phyloP scores from a whole-genome alignment of 805 yeast genomes.

The Komagataella phaffii region DNA sequence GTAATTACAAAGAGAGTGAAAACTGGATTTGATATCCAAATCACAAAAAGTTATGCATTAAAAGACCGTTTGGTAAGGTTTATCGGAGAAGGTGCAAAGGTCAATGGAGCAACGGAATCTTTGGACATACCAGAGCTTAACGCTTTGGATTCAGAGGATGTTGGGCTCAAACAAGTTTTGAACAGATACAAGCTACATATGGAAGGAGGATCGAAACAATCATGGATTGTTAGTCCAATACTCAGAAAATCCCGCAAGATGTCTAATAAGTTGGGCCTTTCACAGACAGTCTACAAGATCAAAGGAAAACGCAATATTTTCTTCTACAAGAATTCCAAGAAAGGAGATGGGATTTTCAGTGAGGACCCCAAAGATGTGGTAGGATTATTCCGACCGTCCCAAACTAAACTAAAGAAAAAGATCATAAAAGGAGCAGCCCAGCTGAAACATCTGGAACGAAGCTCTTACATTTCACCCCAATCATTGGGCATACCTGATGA shows the following conservation, averaged over 20 bases:
- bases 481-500: background rate
- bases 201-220: slow-evolving; percentile 6
- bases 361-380: slow-evolving; percentile 12
- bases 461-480: background rate
- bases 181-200: slow-evolving; percentile 17
- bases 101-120: slow-evolving; percentile 1
- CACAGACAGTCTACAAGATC: slow-evolving; percentile 6
- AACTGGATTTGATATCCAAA: background rate
- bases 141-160: slow-evolving; percentile 7
- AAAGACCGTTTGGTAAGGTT: background rate
- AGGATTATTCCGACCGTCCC: slow-evolving; percentile 28
- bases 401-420: slow-evolving; percentile 21
- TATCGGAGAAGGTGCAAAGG: background rate
- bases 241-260: slow-evolving; percentile 22
- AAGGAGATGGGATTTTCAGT: slow-evolving; percentile 2
- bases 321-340: slow-evolving; percentile 5
- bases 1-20: background rate
- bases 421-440: slow-evolving; percentile 13
- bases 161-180: slow-evolving; percentile 1
- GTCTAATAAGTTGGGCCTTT: slow-evolving; percentile 4
- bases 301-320: slow-evolving; percentile 9
- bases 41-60: background rate
- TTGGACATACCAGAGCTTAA: slow-evolving; percentile 4
- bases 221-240: slow-evolving; percentile 31
- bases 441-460: background rate